Percentiles rank a stretch among this genome's conserved stretches.
These are phyloP conservation scores for Fusarium stilboides DNA, from an alignment of 2,329 filamentous ascomycete genomes.

Conservation along the genomic window DNA sequence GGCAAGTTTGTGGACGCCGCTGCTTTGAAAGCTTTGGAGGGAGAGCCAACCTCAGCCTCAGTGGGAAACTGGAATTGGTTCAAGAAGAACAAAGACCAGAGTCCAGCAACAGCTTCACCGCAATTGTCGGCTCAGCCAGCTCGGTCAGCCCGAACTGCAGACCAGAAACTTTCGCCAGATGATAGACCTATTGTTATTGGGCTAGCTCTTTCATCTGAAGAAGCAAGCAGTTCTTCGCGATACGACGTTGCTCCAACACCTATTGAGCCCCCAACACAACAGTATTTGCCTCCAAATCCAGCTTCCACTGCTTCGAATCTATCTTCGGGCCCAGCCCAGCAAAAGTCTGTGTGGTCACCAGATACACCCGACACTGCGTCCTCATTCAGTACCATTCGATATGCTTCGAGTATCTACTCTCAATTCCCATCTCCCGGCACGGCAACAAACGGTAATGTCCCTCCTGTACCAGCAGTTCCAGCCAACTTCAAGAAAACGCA, in stretches of 20 bases:
- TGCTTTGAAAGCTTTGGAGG: constrained; percentile 72
- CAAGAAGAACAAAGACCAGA: constrained; percentile 58
- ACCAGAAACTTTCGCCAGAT: constrained; percentile 73
- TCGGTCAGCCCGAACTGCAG: constrained; percentile 47
- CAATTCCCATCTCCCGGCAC: constrained; percentile 61
- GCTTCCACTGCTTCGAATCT: constrained; percentile 22
- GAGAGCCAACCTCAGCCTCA: constrained; percentile 67
- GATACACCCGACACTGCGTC: constrained; percentile 69
- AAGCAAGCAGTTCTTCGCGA: constrained; percentile 59
- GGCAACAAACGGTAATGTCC: constrained; percentile 58
- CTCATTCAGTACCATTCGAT: constrained; percentile 60
- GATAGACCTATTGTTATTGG: constrained; percentile 82
- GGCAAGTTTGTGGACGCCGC: constrained; percentile 71
- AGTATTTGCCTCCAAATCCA: constrained; percentile 17
- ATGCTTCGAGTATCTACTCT: constrained; percentile 74
- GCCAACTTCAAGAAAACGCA: constrained; percentile 55
- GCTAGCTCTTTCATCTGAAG: constrained; percentile 72
- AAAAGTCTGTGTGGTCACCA: constrained; percentile 72
- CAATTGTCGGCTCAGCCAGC: constrained; percentile 44
- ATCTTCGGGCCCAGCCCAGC: constrained; percentile 50
- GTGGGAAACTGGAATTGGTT: constrained; percentile 73
- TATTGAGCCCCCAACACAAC: constrained; percentile 30
- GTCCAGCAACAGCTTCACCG: constrained; percentile 48
- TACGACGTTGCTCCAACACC: constrained; percentile 57
- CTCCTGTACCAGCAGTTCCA: constrained; percentile 75